Evolutionary conservation across 2,329 filamentous ascomycete genomes (phyloP), one percentile per base, ranked within the genome.

Genomic region (Hypomyces rosellus): DNA sequence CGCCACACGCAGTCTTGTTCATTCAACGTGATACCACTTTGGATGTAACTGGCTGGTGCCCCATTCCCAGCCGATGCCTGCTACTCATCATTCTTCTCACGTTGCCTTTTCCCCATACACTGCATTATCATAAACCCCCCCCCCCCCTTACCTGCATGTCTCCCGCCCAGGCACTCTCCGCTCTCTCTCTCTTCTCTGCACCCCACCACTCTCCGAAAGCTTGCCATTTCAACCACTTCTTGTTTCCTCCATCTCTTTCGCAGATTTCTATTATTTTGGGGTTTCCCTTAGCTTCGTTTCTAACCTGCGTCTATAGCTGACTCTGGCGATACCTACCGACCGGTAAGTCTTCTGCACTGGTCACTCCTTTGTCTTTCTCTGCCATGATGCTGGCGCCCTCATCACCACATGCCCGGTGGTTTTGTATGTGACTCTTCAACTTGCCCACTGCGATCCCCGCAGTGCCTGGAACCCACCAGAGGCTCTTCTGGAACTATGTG

Each of bases 311-410:
- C 57, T 68, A 62, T 68, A 82, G 79, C 79, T 66, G 79, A 82
- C 62, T 74, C 76, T 61, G 76, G 76, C 68, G 78, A 82, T 63
- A 82, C 71, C 57, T 82, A 82, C 68, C 77, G 79, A 67, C 77
- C 78, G 63, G 79, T 78, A 69, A 78, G 76, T 49, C 34, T 11
- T 39, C 42, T 52, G 38, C 48, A 22, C 43, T 47, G 34, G 36
- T 30, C 14, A n/a, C 41, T n/a, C 30, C 34, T 22, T 34, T 22
- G 16, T 22, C 49, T 46, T 13, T 20, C 42, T 14, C 20, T 37
- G 4, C 6, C 25, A 30, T 30, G 25, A 2, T 30, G 25, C 25
- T 30, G 25, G 6, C 9, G 25, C 25, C 25, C 2, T 30, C 25
- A 30, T 30, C 25, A 30, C 9, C 25, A 30, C 25, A 30, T 30